Evolutionary conservation across 495 filamentous ascomycete species (phyloP).

Genomic region (Evernia prunastri): DNA sequence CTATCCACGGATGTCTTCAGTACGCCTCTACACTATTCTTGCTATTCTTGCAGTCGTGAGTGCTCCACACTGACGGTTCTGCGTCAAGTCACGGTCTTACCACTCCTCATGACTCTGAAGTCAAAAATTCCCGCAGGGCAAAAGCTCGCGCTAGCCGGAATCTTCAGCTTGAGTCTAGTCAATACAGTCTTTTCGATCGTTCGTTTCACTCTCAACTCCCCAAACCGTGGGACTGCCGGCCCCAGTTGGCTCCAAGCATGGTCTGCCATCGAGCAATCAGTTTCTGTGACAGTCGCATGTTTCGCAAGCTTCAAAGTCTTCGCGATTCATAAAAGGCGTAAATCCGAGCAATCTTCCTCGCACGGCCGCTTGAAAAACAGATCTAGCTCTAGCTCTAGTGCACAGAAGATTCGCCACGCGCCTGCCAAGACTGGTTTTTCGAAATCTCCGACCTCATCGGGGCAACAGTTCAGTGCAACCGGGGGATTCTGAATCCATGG

Average conservation of each 20-base stretch:
- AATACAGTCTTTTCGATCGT: conserved; percentile 10
- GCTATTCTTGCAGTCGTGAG: background rate
- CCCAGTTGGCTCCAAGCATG: conserved; percentile 6
- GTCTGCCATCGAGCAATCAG: conserved; percentile 5
- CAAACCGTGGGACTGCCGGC: background rate
- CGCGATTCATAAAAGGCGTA: background rate
- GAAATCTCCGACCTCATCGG: background rate
- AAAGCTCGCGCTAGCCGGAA: conserved; percentile 5
- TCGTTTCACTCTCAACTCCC: conserved; percentile 3
- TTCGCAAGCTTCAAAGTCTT: conserved; percentile 3
- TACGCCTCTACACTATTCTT: background rate
- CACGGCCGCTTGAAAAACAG: background rate
- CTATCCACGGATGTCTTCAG: conserved; percentile 7
- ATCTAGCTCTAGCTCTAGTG: background rate
- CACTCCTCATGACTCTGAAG: conserved; percentile 1
- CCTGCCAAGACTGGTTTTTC: background rate
- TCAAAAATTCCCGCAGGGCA: background rate
- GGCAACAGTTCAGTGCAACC: background rate
- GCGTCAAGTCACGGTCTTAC: background rate
- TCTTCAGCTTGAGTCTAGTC: conserved; percentile 6
- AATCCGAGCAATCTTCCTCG: background rate
- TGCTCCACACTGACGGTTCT: background rate
- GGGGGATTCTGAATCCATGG: background rate
- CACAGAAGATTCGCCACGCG: too few relatives aligned
- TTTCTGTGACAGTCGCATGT: conserved; percentile 9